These are phyloP conservation scores for Aspergillus sparsus DNA, from an alignment of 495 filamentous ascomycete genomes.

Conservation along the genomic window DNA sequence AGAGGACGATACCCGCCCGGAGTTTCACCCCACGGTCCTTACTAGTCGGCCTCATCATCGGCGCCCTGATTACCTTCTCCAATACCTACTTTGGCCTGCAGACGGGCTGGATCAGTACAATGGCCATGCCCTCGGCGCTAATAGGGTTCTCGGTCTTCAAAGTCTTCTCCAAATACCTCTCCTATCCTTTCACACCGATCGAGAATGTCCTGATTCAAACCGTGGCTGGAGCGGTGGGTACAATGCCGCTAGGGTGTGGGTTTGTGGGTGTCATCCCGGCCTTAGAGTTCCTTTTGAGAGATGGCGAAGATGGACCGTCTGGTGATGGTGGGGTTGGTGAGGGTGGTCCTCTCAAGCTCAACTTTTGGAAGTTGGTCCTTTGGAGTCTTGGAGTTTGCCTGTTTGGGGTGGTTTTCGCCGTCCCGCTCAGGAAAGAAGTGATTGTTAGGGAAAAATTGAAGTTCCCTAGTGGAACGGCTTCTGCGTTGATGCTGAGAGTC, in stretches of 20 bases:
- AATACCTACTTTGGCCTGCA: slow-evolving; percentile 99
- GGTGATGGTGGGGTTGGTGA: slow-evolving; percentile 57
- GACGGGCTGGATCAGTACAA: slow-evolving; percentile 85
- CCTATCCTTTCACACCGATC: slow-evolving; percentile 83
- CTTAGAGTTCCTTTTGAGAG: slow-evolving; percentile 77
- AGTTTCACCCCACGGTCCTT: slow-evolving; percentile 83
- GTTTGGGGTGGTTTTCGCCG: slow-evolving; percentile 95
- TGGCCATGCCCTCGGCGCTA: slow-evolving; percentile 90
- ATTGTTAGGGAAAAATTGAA: slow-evolving; percentile 88
- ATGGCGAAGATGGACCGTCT: slow-evolving; percentile 61
- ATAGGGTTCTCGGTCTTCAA: slow-evolving; percentile 98
- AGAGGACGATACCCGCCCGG: slow-evolving; percentile 34
- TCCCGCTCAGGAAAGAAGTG: slow-evolving; percentile 82
- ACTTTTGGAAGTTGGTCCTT: slow-evolving; percentile 73
- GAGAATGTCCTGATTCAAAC: slow-evolving; percentile 98
- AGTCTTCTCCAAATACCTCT: slow-evolving; percentile 65
- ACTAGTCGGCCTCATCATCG: slow-evolving; percentile 77
- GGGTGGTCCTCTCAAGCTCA: slow-evolving; percentile 70
- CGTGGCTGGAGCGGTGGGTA: slow-evolving; percentile 91
- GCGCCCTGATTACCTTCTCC: slow-evolving; percentile 86
- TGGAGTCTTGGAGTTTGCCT: slow-evolving; percentile 92
- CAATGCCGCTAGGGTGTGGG: slow-evolving; percentile 94
- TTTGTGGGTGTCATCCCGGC: slow-evolving; percentile 95
- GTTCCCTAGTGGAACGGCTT: slow-evolving; percentile 94
- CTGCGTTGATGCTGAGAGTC: slow-evolving; percentile 87